Conservation (phyloP, 2,329 filamentous ascomycete species). For the Magnaporthiopsis rhizophila region DNA sequence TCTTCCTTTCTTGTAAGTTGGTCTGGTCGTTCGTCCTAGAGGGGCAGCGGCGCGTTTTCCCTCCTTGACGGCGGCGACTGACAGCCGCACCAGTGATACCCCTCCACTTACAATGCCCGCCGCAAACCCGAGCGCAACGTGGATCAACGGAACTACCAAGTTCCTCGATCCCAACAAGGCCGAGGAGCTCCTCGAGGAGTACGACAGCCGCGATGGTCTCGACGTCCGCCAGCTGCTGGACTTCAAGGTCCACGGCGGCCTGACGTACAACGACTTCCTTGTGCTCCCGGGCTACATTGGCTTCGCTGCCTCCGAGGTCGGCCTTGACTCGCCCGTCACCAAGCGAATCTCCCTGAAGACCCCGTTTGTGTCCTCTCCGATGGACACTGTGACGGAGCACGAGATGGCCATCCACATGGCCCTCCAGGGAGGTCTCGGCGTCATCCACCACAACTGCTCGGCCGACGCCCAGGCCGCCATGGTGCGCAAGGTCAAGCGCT, state of each 20-base stretch:
- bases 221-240: conserved; percentile 81
- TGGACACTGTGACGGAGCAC: conserved; percentile 99
- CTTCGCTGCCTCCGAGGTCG: conserved; percentile 85
- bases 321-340: conserved; percentile 84
- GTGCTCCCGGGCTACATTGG: conserved; percentile 96
- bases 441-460: conserved; percentile 99
- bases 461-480: conserved; percentile 95
- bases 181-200: conserved; percentile 73
- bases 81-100: not conserved
- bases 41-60: not conserved
- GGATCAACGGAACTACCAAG: conserved; percentile 44
- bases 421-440: conserved; percentile 77
- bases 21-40: not conserved
- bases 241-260: conserved; percentile 81
- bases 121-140: conserved; percentile 54
- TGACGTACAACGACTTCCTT: conserved; percentile 99
- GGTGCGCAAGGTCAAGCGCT: conserved; percentile 98
- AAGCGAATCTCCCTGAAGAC: conserved; percentile 95
- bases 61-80: not conserved
- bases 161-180: conserved; percentile 69
- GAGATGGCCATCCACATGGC: conserved; percentile 99
- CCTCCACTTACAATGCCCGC: conserved; percentile 56
- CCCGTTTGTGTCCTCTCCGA: conserved; percentile 93
- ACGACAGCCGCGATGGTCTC: conserved; percentile 75
- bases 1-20: not conserved